Evolutionary conservation across 148 eudicot species (phyloP), one percentile per base, ranked within the genome.

Genomic region (Vaccinium macrocarpon): DNA sequence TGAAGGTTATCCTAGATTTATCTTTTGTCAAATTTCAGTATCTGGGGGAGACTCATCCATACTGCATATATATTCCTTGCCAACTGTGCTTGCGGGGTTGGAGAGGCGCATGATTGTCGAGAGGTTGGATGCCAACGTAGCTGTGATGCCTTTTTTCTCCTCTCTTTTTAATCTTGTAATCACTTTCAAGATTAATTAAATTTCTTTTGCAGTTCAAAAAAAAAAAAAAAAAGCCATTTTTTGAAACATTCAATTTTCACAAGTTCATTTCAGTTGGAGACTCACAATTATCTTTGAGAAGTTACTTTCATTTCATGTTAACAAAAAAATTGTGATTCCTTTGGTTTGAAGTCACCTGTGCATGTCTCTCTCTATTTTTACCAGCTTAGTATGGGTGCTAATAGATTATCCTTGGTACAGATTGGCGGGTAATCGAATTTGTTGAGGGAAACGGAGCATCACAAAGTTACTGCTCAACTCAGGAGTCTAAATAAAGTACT

Each of bases 341-440:
- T 6, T 32, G 35, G 35, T 32, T 32, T 32, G 35, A 32, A 32
- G 35, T 32, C 35, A 32, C 35, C 29, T 16, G 48, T 84, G 29
- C 29, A 71, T 71, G 11, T 1, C 38, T 46, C 8, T 74, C 15
- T 49, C 12, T 56, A 57, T 6, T 38, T 6, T 66, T 82, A 16
- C 25, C 51, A 82, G 53, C 8, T 49, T 62, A 81, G 48, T 2
- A 50, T 0, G 27, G 3, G 42, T 38, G 4, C 5, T 38, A 38
- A 38, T 38, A 19, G 8, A 8, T 9, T 38, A 32, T 38, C 46
- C 76, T 71, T 84, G 56, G 52, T 89, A 84, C 91, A 94, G 98
- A 83, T 92, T 94, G 62, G 90, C 64, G 57, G 88, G 80, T 12
- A 94, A 94, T 81, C 95, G 93, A 71, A 80, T 91, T 52, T 94